Conservation (phyloP, 1,139 yeast species). For the Eremothecium coryli region DNA sequence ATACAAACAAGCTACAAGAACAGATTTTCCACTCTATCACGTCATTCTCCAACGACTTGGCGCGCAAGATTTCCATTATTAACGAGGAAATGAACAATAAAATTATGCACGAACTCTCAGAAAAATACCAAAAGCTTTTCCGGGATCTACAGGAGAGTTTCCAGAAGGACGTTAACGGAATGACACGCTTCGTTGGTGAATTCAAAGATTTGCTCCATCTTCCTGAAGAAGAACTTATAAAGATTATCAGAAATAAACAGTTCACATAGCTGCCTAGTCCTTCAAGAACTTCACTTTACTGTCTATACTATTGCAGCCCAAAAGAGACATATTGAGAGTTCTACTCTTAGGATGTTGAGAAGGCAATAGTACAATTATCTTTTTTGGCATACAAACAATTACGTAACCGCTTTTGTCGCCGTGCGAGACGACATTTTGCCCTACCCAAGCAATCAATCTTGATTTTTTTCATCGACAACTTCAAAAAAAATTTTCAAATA, state of each 20-base stretch:
- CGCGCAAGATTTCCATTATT: slow-evolving; percentile 29
- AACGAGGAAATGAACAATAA: slow-evolving; percentile 32
- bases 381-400: too few species aligned
- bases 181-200: slow-evolving; percentile 30
- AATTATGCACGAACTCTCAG: slow-evolving; percentile 28
- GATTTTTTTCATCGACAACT: not conserved
- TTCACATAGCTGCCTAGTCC: slow-evolving; percentile 7
- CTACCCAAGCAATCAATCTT: too few species aligned
- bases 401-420: too few species aligned
- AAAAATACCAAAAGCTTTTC: slow-evolving; percentile 30
- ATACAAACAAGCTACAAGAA: slow-evolving; percentile 30
- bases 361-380: too few species aligned
- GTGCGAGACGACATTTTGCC: not conserved
- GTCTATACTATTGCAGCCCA: not conserved
- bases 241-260: slow-evolving; percentile 24
- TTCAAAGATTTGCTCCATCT: slow-evolving; percentile 30
- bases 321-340: too few species aligned
- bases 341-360: too few species aligned
- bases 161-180: slow-evolving; percentile 31
- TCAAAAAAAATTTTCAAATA: not conserved
- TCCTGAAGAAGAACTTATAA: slow-evolving; percentile 29
- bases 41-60: slow-evolving; percentile 30
- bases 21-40: slow-evolving; percentile 31
- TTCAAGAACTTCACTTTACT: not conserved
- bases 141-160: slow-evolving; percentile 29